Conservation (phyloP, 345 rosid species). For the Brassica cretica region DNA sequence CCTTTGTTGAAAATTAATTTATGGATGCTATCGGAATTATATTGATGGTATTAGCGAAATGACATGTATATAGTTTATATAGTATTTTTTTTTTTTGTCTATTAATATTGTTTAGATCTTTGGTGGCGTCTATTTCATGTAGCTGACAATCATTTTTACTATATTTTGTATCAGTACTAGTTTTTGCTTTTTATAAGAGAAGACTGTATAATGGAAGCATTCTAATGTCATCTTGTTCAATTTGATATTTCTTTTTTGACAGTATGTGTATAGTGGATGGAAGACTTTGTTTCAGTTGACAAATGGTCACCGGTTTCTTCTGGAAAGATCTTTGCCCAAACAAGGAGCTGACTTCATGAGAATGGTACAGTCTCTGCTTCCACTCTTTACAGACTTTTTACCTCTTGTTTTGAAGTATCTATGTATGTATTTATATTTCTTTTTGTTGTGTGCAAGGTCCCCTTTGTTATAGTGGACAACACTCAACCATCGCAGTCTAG, state of each 20-base stretch:
- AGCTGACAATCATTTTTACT: background rate
- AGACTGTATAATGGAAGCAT: background rate
- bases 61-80: background rate
- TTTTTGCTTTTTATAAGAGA: background rate
- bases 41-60: background rate
- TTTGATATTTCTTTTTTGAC: background rate
- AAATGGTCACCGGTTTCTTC: conserved; percentile 58
- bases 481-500: conserved; percentile 48
- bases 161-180: background rate
- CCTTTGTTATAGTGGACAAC: conserved; percentile 71
- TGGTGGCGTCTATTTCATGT: background rate
- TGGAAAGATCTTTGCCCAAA: conserved; percentile 71
- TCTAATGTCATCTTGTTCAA: background rate
- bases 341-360: conserved; percentile 59
- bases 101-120: background rate
- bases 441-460: conserved; percentile 62
- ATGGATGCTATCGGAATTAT: too few relatives aligned
- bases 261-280: conserved; percentile 92
- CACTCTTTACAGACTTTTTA: conserved; percentile 17
- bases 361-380: conserved; percentile 45
- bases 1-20: too few relatives aligned
- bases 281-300: conserved; percentile 75
- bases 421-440: background rate
- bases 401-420: conserved; percentile 3
- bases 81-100: background rate